Conservation (phyloP, 345 rosid species). For the Lenwebbia sp. region DNA sequence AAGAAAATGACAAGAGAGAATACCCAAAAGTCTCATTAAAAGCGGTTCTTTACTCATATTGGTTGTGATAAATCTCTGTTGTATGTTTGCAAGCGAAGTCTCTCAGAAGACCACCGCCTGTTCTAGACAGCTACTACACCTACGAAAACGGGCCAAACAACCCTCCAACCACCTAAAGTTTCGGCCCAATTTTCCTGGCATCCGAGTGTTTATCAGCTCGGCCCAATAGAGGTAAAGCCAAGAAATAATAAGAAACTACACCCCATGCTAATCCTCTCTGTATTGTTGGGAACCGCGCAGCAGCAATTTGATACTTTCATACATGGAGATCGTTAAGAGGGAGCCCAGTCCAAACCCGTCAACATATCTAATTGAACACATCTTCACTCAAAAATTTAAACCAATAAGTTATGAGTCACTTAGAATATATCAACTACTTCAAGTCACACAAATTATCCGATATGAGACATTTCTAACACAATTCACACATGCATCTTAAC, state of each 20-base stretch:
- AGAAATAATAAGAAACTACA: neutral
- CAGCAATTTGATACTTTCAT: too few species aligned
- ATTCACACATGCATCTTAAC: too few species aligned
- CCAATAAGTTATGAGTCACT: too few species aligned
- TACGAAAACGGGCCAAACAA: constrained; percentile 21
- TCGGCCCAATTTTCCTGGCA: constrained; percentile 18
- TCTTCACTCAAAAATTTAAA: too few species aligned
- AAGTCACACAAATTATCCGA: too few species aligned
- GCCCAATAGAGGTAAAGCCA: constrained; percentile 29
- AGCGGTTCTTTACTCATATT: constrained; percentile 8
- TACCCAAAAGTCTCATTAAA: constrained; percentile 4
- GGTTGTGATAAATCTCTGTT: too few species aligned
- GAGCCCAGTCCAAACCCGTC: too few species aligned
- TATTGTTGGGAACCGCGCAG: too few species aligned
- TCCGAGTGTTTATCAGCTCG: constrained; percentile 4
- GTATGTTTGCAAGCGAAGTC: constrained; percentile 3
- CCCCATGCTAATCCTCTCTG: neutral
- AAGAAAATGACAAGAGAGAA: neutral
- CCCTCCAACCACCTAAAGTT: constrained; percentile 28
- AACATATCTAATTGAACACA: too few species aligned
- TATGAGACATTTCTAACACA: too few species aligned
- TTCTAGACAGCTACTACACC: constrained; percentile 16
- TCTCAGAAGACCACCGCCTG: constrained; percentile 1
- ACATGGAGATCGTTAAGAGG: too few species aligned
- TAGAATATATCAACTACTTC: too few species aligned